Evolutionary conservation across 2,329 filamentous ascomycete species (phyloP).

Genomic region (Domatiomyces catenatus): DNA sequence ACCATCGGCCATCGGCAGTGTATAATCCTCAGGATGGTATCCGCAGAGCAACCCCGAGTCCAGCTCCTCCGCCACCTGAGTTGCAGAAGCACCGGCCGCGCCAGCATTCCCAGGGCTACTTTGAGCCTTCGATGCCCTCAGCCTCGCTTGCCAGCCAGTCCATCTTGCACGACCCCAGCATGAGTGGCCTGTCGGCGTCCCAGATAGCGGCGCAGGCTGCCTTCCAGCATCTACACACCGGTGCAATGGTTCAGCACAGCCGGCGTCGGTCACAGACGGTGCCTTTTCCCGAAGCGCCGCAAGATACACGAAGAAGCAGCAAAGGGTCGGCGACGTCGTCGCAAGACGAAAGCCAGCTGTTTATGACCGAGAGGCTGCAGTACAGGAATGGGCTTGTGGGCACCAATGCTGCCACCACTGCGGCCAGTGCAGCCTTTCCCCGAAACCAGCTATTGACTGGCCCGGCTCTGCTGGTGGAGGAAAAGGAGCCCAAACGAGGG

Average conservation of each 20-base stretch:
- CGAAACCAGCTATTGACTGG: slow-evolving; percentile 24
- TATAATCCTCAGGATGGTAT: slow-evolving; percentile 26
- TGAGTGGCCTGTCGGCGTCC: slow-evolving; percentile 39
- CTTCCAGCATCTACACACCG: slow-evolving; percentile 38
- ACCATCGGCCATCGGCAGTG: slow-evolving; percentile 22
- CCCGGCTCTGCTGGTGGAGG: slow-evolving; percentile 18
- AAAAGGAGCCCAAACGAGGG: slow-evolving; percentile 37
- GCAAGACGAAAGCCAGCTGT: slow-evolving; percentile 17
- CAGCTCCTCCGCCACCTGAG: slow-evolving; percentile 21
- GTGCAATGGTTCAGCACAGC: slow-evolving; percentile 22
- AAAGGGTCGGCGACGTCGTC: slow-evolving; percentile 21
- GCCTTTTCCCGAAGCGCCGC: slow-evolving; percentile 20
- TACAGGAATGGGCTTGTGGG: slow-evolving; percentile 39
- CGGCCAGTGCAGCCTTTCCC: slow-evolving; percentile 48
- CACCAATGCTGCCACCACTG: slow-evolving; percentile 43
- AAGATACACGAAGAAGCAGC: slow-evolving; percentile 20
- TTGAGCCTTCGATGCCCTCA: slow-evolving; percentile 48
- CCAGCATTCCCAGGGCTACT: slow-evolving; percentile 51
- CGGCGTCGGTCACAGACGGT: slow-evolving; percentile 43
- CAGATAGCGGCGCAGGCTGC: slow-evolving; percentile 52
- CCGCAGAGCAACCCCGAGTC: slow-evolving; percentile 17
- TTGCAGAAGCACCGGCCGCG: slow-evolving; percentile 29
- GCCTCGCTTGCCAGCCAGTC: slow-evolving; percentile 25
- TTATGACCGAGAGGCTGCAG: slow-evolving; percentile 13
- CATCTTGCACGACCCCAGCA: slow-evolving; percentile 22